These are phyloP conservation scores for Erodium moschatum DNA, from an alignment of 441 rosid species.

Conservation along the genomic window DNA sequence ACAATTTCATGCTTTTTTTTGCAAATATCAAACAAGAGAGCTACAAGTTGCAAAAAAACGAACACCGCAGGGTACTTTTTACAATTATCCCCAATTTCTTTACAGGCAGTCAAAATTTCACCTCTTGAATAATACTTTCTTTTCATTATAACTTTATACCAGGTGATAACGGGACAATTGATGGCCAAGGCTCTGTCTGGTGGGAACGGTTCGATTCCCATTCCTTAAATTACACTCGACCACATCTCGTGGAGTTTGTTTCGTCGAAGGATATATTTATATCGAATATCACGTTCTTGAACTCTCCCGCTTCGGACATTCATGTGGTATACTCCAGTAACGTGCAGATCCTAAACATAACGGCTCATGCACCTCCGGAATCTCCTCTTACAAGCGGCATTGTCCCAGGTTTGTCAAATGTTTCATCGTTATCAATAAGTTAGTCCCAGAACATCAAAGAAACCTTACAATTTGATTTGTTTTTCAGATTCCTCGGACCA, in stretches of 20 bases:
- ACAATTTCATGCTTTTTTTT: neutral
- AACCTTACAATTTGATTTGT: neutral
- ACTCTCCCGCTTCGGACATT: conserved; percentile 73
- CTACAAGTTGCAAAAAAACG: too few relatives aligned
- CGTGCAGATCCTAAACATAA: conserved; percentile 54
- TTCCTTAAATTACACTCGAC: conserved; percentile 70
- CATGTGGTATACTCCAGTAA: conserved; percentile 68
- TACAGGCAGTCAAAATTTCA: too few relatives aligned
- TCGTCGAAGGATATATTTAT: conserved; percentile 48
- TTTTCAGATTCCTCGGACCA: conserved; percentile 36
- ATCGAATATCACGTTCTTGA: conserved; percentile 65
- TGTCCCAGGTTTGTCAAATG: conserved; percentile 54
- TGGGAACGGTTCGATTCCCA: conserved; percentile 65
- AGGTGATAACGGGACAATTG: conserved; percentile 88
- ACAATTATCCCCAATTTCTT: too few relatives aligned
- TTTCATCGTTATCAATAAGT: neutral
- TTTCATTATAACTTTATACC: conserved; percentile 2
- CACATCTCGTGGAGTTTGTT: conserved; percentile 70
- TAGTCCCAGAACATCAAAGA: neutral
- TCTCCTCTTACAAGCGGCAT: conserved; percentile 67
- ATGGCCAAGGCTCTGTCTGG: conserved; percentile 86
- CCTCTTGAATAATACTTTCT: too few relatives aligned
- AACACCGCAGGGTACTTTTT: too few relatives aligned
- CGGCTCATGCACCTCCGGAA: conserved; percentile 43
- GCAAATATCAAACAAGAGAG: too few relatives aligned